Evolutionary conservation across 1,284 basidiomycete species (phyloP), one percentile per base, ranked within the genome.

Genomic region (Cryptococcus hybrid): DNA sequence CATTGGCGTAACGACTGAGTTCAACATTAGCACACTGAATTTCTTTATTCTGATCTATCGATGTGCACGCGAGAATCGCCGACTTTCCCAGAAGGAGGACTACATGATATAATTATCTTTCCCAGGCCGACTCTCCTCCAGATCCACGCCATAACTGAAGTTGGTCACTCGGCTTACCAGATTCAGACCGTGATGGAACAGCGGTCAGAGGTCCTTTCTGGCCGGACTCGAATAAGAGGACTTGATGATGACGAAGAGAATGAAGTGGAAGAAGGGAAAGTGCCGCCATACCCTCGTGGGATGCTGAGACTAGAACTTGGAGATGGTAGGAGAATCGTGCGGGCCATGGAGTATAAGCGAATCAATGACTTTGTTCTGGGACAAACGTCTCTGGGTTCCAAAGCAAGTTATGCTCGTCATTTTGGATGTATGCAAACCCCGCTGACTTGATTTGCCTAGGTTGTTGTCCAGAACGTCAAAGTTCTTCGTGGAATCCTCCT

Each of bases 331-430:
- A 61, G 47, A 18, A 53, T 62, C 0, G 54, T 77, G 40, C 64
- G 64, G 45, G 77, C 71, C 7, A 70, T 78, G 48, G 77, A 78
- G 59, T 76, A 77, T 52, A 65, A 66, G 56, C 55, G 69, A 35
- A 60, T 76, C 7, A 55, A 50, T 0, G 69, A 54, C 7, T 47
- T 78, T 18, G 63, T 50, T 6, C 57, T 78, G 44, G 75, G 73
- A 3, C 71, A 74, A 47, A 78, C 77, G 9, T 53, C 63, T 37
- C 50, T 78, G n/a, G 77, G 77, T 2, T 64, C 59, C 35, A 78
- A 78, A 60, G 74, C 76, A 45, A 38, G 69, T 59, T 9, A 7
- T 5, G 18, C 13, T 47, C 47, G 34, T 24, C 46, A 15, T 7
- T 8, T 18, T 36, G 7, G 3, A 7, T 35, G 13, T 36, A 11